Percentiles rank a stretch among this genome's conserved stretches.
phyloP scores from a whole-genome alignment of 306 rosid genomes.

The Corylus avellana region DNA sequence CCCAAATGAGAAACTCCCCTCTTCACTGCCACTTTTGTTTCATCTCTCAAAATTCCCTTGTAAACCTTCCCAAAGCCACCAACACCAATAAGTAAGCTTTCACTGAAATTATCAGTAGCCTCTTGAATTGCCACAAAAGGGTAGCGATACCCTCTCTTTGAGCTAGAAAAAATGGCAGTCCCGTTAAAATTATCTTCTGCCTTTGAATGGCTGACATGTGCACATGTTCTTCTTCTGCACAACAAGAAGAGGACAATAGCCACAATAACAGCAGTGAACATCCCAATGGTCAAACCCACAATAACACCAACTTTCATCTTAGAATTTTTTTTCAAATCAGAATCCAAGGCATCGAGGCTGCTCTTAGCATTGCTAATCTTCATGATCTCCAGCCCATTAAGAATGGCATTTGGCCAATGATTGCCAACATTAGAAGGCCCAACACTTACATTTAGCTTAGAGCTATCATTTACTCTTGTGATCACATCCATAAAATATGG shows the following conservation, averaged over 20 bases:
- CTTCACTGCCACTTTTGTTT: conserved; percentile 65
- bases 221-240: conserved; percentile 37
- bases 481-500: conserved; percentile 60
- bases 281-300: conserved; percentile 45
- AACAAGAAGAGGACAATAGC: conserved; percentile 32
- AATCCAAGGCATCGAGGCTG: conserved; percentile 40
- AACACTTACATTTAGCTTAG: conserved; percentile 48
- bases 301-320: conserved; percentile 40
- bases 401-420: conserved; percentile 33
- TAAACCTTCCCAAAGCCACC: conserved; percentile 83
- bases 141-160: conserved; percentile 53
- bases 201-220: conserved; percentile 36
- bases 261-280: conserved; percentile 27
- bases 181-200: conserved; percentile 25
- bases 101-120: conserved; percentile 70
- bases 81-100: conserved; percentile 52
- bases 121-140: conserved; percentile 46
- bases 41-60: conserved; percentile 59
- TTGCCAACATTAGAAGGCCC: conserved; percentile 34
- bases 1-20: conserved; percentile 60
- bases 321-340: conserved; percentile 16
- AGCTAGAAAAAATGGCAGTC: conserved; percentile 33
- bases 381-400: conserved; percentile 72
- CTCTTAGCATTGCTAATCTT: conserved; percentile 51
- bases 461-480: conserved; percentile 26